phyloP scores from a whole-genome alignment of 2,329 filamentous ascomycete species.

The Alternaria sp. region DNA sequence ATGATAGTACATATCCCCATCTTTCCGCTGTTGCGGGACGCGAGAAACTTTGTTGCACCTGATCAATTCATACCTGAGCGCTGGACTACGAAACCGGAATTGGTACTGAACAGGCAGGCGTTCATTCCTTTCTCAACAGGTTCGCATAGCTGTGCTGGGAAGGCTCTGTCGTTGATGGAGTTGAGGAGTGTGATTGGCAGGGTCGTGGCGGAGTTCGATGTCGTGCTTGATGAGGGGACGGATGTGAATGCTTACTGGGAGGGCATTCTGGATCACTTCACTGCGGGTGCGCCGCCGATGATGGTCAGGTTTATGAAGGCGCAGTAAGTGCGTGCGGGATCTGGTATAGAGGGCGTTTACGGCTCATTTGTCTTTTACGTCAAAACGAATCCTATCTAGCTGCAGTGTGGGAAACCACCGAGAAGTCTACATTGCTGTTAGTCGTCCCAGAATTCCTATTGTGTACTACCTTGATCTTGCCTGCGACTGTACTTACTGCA shows the following conservation, averaged over 20 bases:
- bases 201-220: slow-evolving; percentile 65
- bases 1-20: slow-evolving; percentile 31
- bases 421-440: neutral
- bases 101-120: slow-evolving; percentile 51
- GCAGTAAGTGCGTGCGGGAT: neutral
- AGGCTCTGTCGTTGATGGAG: slow-evolving; percentile 68
- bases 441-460: neutral
- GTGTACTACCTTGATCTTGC: neutral
- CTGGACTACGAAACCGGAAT: slow-evolving; percentile 26
- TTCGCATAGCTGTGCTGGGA: slow-evolving; percentile 71
- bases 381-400: neutral
- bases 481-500: no score
- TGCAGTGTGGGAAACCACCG: neutral
- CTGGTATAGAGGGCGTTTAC: neutral
- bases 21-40: slow-evolving; percentile 24
- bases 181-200: slow-evolving; percentile 66
- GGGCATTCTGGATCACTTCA: slow-evolving; percentile 32
- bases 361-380: neutral
- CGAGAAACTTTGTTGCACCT: slow-evolving; percentile 26
- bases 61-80: slow-evolving; percentile 35
- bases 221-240: slow-evolving; percentile 27
- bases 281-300: slow-evolving; percentile 26
- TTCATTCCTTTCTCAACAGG: slow-evolving; percentile 76
- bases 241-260: slow-evolving; percentile 22
- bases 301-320: slow-evolving; percentile 20